Evolutionary conservation across 164 flowering plant genomes (phyloP).

Genomic region (Magnolia sinica): DNA sequence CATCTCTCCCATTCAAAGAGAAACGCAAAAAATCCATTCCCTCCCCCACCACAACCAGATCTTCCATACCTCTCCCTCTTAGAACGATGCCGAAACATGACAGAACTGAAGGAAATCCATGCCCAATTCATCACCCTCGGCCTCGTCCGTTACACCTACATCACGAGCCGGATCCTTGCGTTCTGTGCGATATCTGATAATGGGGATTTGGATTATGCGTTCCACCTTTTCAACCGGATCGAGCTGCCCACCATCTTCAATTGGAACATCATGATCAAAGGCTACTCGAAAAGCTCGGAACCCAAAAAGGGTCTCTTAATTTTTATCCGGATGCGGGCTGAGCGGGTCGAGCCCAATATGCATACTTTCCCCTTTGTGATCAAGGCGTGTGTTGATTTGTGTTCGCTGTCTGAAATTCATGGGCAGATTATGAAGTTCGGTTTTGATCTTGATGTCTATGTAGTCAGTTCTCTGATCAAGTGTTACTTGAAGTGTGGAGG

Average conservation of each 20-base stretch:
- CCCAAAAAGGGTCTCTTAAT: slow-evolving; percentile 11
- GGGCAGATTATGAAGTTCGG: slow-evolving; percentile 16
- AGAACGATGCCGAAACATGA: slow-evolving; percentile 10
- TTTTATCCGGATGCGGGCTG: slow-evolving; percentile 11
- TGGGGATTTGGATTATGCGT: slow-evolving; percentile 6
- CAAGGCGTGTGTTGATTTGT: not conserved
- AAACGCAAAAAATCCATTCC: not conserved
- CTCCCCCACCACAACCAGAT: not conserved
- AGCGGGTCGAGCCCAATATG: slow-evolving; percentile 6
- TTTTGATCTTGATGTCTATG: slow-evolving; percentile 13
- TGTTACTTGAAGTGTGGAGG: slow-evolving; percentile 3
- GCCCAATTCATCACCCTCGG: slow-evolving; percentile 16
- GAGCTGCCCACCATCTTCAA: slow-evolving; percentile 15
- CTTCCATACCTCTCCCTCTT: slow-evolving; percentile 6
- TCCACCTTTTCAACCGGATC: slow-evolving; percentile 10
- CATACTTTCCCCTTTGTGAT: slow-evolving; percentile 14
- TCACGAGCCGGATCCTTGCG: slow-evolving; percentile 12
- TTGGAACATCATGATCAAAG: slow-evolving; percentile 18
- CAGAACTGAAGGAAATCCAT: slow-evolving; percentile 13
- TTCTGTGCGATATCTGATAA: slow-evolving; percentile 4
- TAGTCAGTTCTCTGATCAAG: slow-evolving; percentile 14
- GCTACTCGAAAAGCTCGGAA: slow-evolving; percentile 8
- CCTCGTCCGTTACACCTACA: slow-evolving; percentile 11
- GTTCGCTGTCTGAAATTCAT: slow-evolving; percentile 8
- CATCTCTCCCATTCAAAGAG: not conserved